These are phyloP conservation scores for Cytospora chrysosperma DNA, from an alignment of 2,329 filamentous ascomycete species.

Conservation along the genomic window DNA sequence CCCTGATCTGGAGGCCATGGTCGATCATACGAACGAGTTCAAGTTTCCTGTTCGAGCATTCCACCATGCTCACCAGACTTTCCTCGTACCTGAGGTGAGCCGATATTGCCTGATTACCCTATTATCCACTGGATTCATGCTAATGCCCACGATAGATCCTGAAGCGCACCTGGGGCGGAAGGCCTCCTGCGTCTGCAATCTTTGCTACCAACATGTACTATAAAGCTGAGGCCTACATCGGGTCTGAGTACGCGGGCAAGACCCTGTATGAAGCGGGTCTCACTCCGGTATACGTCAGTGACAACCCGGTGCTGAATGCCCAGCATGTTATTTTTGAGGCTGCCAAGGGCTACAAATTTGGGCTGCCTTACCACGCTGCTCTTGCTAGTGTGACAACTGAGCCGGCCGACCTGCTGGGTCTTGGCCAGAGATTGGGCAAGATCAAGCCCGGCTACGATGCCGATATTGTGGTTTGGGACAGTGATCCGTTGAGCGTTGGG, in stretches of 20 bases:
- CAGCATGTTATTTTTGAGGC: slow-evolving; percentile 69
- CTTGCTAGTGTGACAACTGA: slow-evolving; percentile 58
- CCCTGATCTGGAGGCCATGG: slow-evolving; percentile 63
- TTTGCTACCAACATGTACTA: slow-evolving; percentile 75
- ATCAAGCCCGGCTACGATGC: slow-evolving; percentile 62
- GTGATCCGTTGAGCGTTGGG: slow-evolving; percentile 59
- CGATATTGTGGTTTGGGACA: slow-evolving; percentile 63
- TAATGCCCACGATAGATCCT: slow-evolving; percentile 41
- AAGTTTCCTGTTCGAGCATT: slow-evolving; percentile 65
- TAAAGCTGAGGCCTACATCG: slow-evolving; percentile 65
- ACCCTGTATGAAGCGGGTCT: slow-evolving; percentile 63
- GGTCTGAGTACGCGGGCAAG: slow-evolving; percentile 65
- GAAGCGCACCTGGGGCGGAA: slow-evolving; percentile 55
- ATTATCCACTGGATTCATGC: not conserved
- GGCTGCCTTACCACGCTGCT: slow-evolving; percentile 60
- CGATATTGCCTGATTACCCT: not conserved
- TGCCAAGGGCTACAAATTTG: slow-evolving; percentile 59
- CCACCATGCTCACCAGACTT: slow-evolving; percentile 69
- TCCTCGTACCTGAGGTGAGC: slow-evolving; percentile 60
- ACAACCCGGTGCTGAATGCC: slow-evolving; percentile 68
- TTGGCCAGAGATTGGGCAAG: slow-evolving; percentile 59
- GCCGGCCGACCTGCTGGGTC: slow-evolving; percentile 57
- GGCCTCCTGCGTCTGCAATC: slow-evolving; percentile 56
- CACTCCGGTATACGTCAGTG: slow-evolving; percentile 66
- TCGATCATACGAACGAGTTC: slow-evolving; percentile 71